Base-by-base conservation (phyloP, 192 early-diverging fungal genomes). In the Phycomyces blakesleeanus region DNA sequence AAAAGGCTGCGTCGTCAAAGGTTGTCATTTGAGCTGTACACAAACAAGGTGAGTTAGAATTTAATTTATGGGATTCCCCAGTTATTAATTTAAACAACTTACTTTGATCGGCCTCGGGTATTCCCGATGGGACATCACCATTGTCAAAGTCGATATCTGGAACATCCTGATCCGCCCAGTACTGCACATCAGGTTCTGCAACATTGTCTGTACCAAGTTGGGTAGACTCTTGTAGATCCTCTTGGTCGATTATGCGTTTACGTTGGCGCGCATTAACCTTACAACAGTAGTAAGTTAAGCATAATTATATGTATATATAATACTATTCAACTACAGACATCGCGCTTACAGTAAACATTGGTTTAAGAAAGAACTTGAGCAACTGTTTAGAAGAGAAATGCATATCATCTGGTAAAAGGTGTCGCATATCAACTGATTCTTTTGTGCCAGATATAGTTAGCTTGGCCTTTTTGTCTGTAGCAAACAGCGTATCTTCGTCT, bases 401-500 rank as follows among this genome's bases (percentile, higher is more conserved):
- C 58, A 91, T 81, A 73, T 97, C 95, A 49, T 93, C 91, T 11
- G 93, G 95, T 16, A 97, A 81, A 34, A 91, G 69, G 66, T 91
- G 83, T 40, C 68, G 2, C 29, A 34, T 34, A 34, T 34, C 71
- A 12, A 74, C 53, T 25, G 80, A 74, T 75, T 87, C 81, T 49
- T 76, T 76, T 37, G 34, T 3, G 11, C 41, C 47, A 3, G 66
- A 40, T 27, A 63, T 61, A 1, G 74, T 76, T 26, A 91, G 84
- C 21, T 77, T 76, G 9, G 74, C 66, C 2, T 69, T 76, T 11
- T 71, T 73, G 11, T 58, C 74, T 20, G 80, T 67, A 18, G 86
- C 91, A 87, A 97, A 97, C 40, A 95, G 67, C 37, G 66, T 66
- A 11, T 78, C 78, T 18, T 85, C 86, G 29, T 80, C 74, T 11